Evolutionary conservation across 805 yeast genomes (phyloP).

Genomic region (Pichia phayaonensis): DNA sequence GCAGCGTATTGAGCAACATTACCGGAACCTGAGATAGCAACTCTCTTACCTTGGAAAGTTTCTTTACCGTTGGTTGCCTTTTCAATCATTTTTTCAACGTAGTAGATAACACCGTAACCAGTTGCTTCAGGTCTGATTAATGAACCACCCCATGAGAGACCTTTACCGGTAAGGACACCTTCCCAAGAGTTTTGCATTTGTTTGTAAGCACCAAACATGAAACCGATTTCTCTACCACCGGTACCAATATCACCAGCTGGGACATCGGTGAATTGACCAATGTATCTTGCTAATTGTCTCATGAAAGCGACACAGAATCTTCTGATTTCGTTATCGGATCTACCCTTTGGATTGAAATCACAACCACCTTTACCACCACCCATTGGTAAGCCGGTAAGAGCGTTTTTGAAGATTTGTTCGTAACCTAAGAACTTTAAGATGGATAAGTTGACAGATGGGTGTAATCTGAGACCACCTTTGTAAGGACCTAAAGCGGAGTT

Average conservation of each 20-base stretch:
- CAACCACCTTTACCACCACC: constrained; percentile 99
- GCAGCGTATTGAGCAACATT: constrained; percentile 99
- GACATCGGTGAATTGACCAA: constrained; percentile 95
- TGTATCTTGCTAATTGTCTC: constrained; percentile 92
- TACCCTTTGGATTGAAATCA: constrained; percentile 96
- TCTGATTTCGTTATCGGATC: constrained; percentile 88
- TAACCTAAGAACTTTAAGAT: constrained; percentile 94
- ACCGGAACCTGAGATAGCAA: constrained; percentile 96
- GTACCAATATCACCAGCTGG: constrained; percentile 99
- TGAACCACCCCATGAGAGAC: constrained; percentile 98
- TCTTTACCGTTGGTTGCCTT: constrained; percentile 86
- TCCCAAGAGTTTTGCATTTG: constrained; percentile 84
- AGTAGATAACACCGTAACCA: constrained; percentile 95
- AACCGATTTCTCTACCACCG: constrained; percentile 94
- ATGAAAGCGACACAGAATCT: constrained; percentile 94
- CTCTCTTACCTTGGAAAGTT: constrained; percentile 86
- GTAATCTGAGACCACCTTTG: constrained; percentile 98
- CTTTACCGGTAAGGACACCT: constrained; percentile 98
- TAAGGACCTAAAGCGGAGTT: constrained; percentile 98
- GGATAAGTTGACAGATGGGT: constrained; percentile 92
- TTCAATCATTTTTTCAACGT: constrained; percentile 96
- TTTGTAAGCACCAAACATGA: constrained; percentile 95
- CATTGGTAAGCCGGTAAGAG: constrained; percentile 92
- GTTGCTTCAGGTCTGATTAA: constrained; percentile 99
- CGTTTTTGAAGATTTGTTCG: constrained; percentile 98